A percentile compares a stretch with the other conserved stretches of the same genome.
Evolutionary conservation across 2,329 filamentous ascomycete genomes (phyloP).

Genomic region (Calonectria pseudoturangicola): DNA sequence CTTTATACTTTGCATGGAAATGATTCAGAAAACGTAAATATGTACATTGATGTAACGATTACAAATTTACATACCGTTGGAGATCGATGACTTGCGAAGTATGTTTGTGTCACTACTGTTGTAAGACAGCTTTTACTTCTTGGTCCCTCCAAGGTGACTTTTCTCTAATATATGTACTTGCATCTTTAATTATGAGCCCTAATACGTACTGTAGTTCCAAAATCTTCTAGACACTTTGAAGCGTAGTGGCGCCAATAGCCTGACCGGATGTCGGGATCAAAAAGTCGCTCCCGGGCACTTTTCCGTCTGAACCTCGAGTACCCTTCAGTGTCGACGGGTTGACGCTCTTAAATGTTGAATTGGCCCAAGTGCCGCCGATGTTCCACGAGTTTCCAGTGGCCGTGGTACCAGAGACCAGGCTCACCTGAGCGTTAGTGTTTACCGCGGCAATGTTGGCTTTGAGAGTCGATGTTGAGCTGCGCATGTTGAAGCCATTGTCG

Average conservation of each 20-base stretch:
- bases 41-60: not conserved
- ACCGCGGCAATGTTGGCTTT: constrained; percentile 62
- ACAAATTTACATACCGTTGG: not conserved
- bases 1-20: not conserved
- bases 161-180: constrained; percentile 9
- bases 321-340: constrained; percentile 60
- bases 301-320: constrained; percentile 61
- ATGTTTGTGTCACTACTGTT: not conserved
- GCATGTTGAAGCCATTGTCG: constrained; percentile 51
- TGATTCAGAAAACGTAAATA: not conserved
- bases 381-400: constrained; percentile 66
- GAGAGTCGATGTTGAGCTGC: constrained; percentile 57
- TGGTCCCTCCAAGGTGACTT: not conserved
- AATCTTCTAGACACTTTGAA: not conserved
- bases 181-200: not conserved
- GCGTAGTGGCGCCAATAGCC: constrained; percentile 51
- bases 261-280: constrained; percentile 60
- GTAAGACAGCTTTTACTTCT: not conserved
- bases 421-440: constrained; percentile 38
- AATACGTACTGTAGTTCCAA: not conserved
- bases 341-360: constrained; percentile 62
- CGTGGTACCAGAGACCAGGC: constrained; percentile 3
- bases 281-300: constrained; percentile 64
- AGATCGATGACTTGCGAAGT: not conserved
- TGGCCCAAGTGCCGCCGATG: constrained; percentile 59